Conservation (phyloP, 2,329 filamentous ascomycete genomes). For the Penicillium sp. region DNA sequence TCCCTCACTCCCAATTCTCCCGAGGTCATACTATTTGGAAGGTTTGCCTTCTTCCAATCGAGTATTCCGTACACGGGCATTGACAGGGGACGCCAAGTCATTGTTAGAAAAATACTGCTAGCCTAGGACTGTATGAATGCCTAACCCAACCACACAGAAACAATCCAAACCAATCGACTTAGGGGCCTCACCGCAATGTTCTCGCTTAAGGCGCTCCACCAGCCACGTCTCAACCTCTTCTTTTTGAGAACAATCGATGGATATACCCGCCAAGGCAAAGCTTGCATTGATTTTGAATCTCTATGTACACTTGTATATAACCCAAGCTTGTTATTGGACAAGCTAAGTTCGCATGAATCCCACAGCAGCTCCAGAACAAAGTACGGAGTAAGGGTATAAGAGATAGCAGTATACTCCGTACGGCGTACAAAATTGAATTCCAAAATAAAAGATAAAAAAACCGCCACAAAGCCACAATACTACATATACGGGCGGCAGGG, state of each 20-base stretch:
- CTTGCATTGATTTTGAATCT: background rate
- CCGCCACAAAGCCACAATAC: constrained; percentile 2
- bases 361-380: background rate
- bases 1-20: too few relatives aligned
- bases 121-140: constrained; percentile 6
- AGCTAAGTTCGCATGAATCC: background rate
- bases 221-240: background rate
- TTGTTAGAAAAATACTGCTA: background rate
- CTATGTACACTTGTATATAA: background rate
- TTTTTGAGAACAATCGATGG: constrained; percentile 2
- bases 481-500: background rate
- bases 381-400: background rate
- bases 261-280: background rate
- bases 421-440: too few relatives aligned
- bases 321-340: background rate
- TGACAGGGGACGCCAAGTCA: background rate
- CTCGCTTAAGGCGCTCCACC: constrained; percentile 6
- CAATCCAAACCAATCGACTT: background rate
- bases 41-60: too few relatives aligned
- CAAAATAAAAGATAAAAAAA: background rate
- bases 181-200: constrained; percentile 5
- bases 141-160: constrained; percentile 1
- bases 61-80: too few relatives aligned
- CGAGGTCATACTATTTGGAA: too few relatives aligned
- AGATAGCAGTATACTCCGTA: background rate